Evolutionary conservation across 2,329 filamentous ascomycete genomes (phyloP), one percentile per base, ranked within the genome.

Genomic region (Aspergillus hiratsukae): DNA sequence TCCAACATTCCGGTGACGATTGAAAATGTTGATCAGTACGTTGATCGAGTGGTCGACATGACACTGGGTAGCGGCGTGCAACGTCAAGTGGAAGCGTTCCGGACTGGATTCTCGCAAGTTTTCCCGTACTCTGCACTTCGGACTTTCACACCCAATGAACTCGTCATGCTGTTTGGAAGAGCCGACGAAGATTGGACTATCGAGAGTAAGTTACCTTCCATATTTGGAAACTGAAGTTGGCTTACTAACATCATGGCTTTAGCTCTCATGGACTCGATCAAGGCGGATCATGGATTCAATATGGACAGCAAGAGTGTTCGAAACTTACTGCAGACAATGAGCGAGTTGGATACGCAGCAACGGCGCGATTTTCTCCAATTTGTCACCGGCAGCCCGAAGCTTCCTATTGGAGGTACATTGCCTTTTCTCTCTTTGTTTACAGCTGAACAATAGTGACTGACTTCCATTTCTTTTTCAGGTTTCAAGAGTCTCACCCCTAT

Each of bases 261-360:
- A 94, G 90, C 94, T 58, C 84, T 99, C 43, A 95, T 95, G 84
- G 94, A 99, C 70, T 97, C 93, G 0, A 93, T 99, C 78, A 99
- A 99, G 78, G 94, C 94, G 28, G 94, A 99, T 66, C 94, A 99
- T 71, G 94, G 94, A 8, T 99, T 90, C 79, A 99, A 97, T 66
- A 94, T 99, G 84, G 94, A 99, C 71, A 97, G 93, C 80, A 90
- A 88, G 77, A 97, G 89, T 68, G 91, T 99, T 49, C 91, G 88
- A 67, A 97, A 99, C 67, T 74, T 99, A 62, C 81, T 99, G 19
- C 91, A 97, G 67, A 88, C 88, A 9, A 97, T 99, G 94, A 97
- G 91, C 71, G 89, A 95, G 70, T 82, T 97, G 53, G 83, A 83
- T 7, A 75, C 82, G 1, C 75, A 85, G 48, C 85, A 95, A 70